Evolutionary conservation across 768 basidiomycete genomes (phyloP).

Genomic region (Suillus occidentalis): DNA sequence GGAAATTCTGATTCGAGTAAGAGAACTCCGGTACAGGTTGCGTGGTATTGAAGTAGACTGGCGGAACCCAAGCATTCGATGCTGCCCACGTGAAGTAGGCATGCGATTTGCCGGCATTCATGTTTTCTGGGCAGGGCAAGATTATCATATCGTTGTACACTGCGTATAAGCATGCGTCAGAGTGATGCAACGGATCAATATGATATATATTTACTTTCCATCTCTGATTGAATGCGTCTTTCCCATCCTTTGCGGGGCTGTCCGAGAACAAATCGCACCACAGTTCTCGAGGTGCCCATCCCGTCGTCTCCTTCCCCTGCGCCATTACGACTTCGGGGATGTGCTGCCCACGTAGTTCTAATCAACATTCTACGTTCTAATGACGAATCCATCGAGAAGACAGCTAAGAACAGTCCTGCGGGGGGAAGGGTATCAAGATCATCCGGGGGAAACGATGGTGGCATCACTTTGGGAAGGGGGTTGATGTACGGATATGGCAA

Average conservation of each 20-base stretch:
- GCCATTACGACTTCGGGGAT: conserved; percentile 74
- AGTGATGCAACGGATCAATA: conserved; percentile 6
- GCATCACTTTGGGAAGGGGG: conserved; percentile 26
- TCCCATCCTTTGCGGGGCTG: conserved; percentile 81
- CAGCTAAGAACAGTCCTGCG: conserved; percentile 83
- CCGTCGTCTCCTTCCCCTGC: conserved; percentile 70
- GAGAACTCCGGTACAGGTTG: conserved; percentile 51
- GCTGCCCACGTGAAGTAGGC: conserved; percentile 93
- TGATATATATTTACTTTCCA: conserved; percentile 68
- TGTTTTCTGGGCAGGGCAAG: conserved; percentile 85
- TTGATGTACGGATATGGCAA: conserved; percentile 40
- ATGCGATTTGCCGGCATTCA: conserved; percentile 94
- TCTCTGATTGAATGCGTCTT: conserved; percentile 78
- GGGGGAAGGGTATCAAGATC: conserved; percentile 76
- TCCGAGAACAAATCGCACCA: conserved; percentile 89
- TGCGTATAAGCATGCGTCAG: conserved; percentile 30
- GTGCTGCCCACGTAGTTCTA: conserved; percentile 86
- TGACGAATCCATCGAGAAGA: conserved; percentile 86
- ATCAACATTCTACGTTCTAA: conserved; percentile 86
- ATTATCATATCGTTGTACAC: conserved; percentile 86
- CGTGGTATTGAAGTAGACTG: conserved; percentile 55
- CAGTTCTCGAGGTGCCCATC: conserved; percentile 74
- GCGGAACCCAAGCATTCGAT: conserved; percentile 87
- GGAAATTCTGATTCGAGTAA: conserved; percentile 59
- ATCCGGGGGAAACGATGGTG: conserved; percentile 65